Percentiles rank a stretch among this genome's conserved stretches.
These are phyloP conservation scores for Senecio squalidus DNA, from an alignment of 140 eudicot species.

Conservation along the genomic window DNA sequence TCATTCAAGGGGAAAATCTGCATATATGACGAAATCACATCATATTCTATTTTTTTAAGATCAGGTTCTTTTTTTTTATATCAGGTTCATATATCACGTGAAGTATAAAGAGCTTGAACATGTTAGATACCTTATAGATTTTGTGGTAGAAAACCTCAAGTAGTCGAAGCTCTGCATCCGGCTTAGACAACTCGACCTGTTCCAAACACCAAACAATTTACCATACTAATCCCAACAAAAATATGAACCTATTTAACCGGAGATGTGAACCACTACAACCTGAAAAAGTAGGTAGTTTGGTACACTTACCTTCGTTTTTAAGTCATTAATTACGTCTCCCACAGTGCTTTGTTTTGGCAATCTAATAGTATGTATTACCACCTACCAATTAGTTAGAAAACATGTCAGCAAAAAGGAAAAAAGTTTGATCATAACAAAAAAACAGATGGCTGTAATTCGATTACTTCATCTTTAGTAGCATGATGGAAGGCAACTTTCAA, in stretches of 20 bases:
- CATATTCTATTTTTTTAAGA: too few relatives aligned
- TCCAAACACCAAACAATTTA: conserved; percentile 14
- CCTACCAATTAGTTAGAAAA: conserved; percentile 37
- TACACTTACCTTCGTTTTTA: conserved; percentile 59
- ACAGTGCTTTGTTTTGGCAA: conserved; percentile 86
- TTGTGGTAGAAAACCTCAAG: conserved; percentile 82
- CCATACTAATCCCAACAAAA: neutral
- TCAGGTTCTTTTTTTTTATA: too few relatives aligned
- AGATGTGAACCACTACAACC: neutral
- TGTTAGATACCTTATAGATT: conserved; percentile 59
- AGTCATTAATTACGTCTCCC: conserved; percentile 71
- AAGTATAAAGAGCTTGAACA: neutral
- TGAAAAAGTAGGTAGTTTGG: neutral
- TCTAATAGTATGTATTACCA: conserved; percentile 60
- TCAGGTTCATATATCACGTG: too few relatives aligned
- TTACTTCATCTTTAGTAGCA: conserved; percentile 79
- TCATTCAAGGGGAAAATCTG: conserved; percentile 77
- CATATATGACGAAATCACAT: conserved; percentile 7
- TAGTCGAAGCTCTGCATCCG: conserved; percentile 72
- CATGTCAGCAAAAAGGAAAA: conserved; percentile 11
- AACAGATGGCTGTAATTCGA: neutral
- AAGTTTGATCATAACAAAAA: neutral
- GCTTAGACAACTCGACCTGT: conserved; percentile 78
- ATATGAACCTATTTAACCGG: neutral
- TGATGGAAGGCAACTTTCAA: conserved; percentile 73